Base-by-base conservation (phyloP, 768 basidiomycete species). In the Hebeloma cylindrosporum region DNA sequence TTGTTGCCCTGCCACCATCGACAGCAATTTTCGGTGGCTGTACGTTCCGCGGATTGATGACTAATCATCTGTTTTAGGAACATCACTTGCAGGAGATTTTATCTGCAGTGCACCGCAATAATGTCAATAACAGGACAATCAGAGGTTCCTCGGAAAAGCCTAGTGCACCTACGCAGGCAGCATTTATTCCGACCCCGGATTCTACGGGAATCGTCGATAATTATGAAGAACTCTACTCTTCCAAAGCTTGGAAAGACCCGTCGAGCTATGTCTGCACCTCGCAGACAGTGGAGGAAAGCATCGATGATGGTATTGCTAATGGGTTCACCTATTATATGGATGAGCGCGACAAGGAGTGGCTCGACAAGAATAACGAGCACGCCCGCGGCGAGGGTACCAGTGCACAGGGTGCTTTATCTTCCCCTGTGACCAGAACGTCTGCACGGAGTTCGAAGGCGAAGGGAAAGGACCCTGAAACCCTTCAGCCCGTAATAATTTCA, bases 301-400 rank as follows among this genome's bases (percentile, higher is more conserved):
- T 74, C 53, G 63, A 64, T 3, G 74, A 69, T 51, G 80, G 79
- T 8, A 77, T 93, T 45, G 68, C 79, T 23, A 82, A 86, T 54
- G 86, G 87, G 0, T 87, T 87, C 66, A 82, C 83, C 2, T 97
- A 98, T 60, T 89, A 82, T 52, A 89, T 97, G 88, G 95, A 99
- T 57, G 96, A 98, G 64, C 84, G 87, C 13, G 95, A 98, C 69
- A 83, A 87, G 58, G 87, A 88, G 52, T 99, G 95, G 95, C 77
- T 99, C 23, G 86, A 89, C 56, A 86, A 82, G 67, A 92, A 91
- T 60, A 96, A 97, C 57, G 85, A 85, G 58, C 80, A 85, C 45
- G 89, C 88, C 2, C 76, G 85, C 10, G 89, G 87, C 13, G 90
- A 93, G 62, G 92, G 92, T 13, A 87, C 88, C 1, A 89, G 85